Evolutionary conservation across 139 green algal species (phyloP).

Genomic region (Tetraselmis striata): DNA sequence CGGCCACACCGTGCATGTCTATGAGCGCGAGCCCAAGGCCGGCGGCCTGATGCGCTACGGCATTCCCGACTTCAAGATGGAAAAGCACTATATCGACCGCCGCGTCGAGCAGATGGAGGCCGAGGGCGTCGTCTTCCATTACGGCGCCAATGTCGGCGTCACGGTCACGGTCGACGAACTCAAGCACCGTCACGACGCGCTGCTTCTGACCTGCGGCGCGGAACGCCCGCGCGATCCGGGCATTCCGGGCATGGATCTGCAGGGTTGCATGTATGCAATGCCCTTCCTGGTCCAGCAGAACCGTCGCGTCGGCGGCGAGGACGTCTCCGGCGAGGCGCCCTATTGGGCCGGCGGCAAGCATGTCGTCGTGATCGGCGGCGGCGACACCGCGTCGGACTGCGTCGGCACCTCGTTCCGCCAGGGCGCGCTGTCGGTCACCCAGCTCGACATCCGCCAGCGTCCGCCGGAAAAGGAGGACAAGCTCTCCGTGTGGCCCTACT

Average conservation of each 20-base stretch:
- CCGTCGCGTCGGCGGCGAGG: slow-evolving; percentile 77
- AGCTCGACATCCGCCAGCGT: slow-evolving; percentile 88
- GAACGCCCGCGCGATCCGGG: slow-evolving; percentile 86
- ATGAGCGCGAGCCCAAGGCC: slow-evolving; percentile 84
- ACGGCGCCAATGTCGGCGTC: slow-evolving; percentile 62
- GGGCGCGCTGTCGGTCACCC: slow-evolving; percentile 65
- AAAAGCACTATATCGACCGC: slow-evolving; percentile 88
- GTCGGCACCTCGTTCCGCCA: slow-evolving; percentile 84
- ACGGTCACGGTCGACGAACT: slow-evolving; percentile 53
- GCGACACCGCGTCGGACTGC: slow-evolving; percentile 96
- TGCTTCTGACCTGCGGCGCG: slow-evolving; percentile 84
- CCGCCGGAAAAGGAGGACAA: slow-evolving; percentile 63
- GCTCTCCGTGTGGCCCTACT: slow-evolving; percentile 91
- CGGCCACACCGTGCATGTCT: slow-evolving; percentile 83
- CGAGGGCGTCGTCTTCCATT: slow-evolving; percentile 82
- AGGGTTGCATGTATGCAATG: slow-evolving; percentile 96
- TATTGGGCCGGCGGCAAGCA: slow-evolving; percentile 74
- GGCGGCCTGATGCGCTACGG: slow-evolving; percentile 98
- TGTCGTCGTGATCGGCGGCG: slow-evolving; percentile 93
- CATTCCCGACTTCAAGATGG: slow-evolving; percentile 98
- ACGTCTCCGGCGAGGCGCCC: slow-evolving; percentile 76
- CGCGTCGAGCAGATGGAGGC: slow-evolving; percentile 86
- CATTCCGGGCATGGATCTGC: slow-evolving; percentile 39
- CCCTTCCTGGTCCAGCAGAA: slow-evolving; percentile 93
- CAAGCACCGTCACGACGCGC: slow-evolving; percentile 48